Evolutionary conservation across 2,329 filamentous ascomycete genomes (phyloP), one percentile per base, ranked within the genome.

Genomic region (Acrodontium crateriforme): DNA sequence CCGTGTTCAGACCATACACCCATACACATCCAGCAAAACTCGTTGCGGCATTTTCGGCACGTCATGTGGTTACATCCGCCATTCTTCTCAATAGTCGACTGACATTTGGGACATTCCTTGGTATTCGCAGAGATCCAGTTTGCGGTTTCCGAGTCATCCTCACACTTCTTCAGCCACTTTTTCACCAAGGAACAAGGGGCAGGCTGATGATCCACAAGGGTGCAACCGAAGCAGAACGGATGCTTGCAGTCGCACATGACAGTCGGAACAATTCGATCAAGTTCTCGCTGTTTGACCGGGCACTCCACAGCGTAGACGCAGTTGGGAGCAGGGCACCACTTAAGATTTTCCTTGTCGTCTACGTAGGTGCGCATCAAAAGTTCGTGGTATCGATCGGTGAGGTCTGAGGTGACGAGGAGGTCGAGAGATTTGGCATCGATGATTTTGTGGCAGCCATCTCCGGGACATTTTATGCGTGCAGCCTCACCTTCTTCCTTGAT

Each of bases 1-100:
- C 89, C 89, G 52, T 98, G 89, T 56, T 98, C 89, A 1, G 84
- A 91, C 89, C 89, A 98, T 1, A 93, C 64, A 0, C 89, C 89
- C 89, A 98, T 98, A 50, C 89, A 98, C 80, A 98, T 95, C 89
- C 89, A 98, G 60, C 89, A 98, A 49, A 98, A 94, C 49, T 94
- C 85, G 49, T 94, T 77, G 48, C 84, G 83, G 62, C 85, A 94
- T 55, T 94, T 94, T 31, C 85, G 68, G 53, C 85, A 94, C 0
- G 85, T 94, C 85, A 94, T 94, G 55, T 94, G 85, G 59, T 94
- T 94, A 62, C 85, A 94, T 3, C 85, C 85, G 28, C 85, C 85
- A 41, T 98, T 98, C 70, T 98, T 98, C 59, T 98, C 89, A 24
- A 98, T 98, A 0, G 89, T 98, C 2, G 87, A 95, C 43, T 82